Evolutionary conservation across 1,139 yeast species (phyloP).

Genomic region (Spencermartinsiella ligniputridi): DNA sequence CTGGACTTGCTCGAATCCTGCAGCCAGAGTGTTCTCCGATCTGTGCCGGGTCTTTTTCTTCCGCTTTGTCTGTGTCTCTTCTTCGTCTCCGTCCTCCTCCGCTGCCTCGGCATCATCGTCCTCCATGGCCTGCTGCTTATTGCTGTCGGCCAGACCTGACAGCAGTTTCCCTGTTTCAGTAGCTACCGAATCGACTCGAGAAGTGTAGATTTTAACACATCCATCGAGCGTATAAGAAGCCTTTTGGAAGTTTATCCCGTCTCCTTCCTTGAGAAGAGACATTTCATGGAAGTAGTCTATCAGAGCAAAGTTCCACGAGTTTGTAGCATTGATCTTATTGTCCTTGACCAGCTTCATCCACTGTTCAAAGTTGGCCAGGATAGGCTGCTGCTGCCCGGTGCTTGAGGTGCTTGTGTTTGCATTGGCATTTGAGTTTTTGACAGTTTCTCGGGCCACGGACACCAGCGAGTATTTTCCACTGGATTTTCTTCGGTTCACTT

Average conservation of each 20-base stretch:
- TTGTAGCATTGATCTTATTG: conserved; percentile 50
- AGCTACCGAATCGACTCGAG: conserved; percentile 88
- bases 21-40: conserved; percentile 47
- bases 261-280: conserved; percentile 55
- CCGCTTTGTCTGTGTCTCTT: conserved; percentile 17
- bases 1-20: conserved; percentile 54
- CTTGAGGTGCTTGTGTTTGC: conserved; percentile 5
- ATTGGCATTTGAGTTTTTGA: conserved; percentile 8
- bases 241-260: conserved; percentile 64
- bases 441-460: conserved; percentile 24
- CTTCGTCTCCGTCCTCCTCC: conserved; percentile 29
- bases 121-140: conserved; percentile 25
- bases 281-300: conserved; percentile 82
- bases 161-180: conserved; percentile 82
- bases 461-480: conserved; percentile 16
- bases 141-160: conserved; percentile 58
- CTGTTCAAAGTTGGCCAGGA: conserved; percentile 71
- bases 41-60: conserved; percentile 19
- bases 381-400: conserved; percentile 25
- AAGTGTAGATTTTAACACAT: conserved; percentile 77
- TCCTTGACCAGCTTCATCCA: conserved; percentile 91
- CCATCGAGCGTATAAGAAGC: conserved; percentile 83
- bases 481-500: conserved; percentile 24
- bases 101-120: conserved; percentile 32
- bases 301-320: conserved; percentile 77